A percentile compares a stretch with the other conserved stretches of the same genome.
Conservation (phyloP, 2,329 filamentous ascomycete genomes). For the Zymoseptoria pseudotritici region DNA sequence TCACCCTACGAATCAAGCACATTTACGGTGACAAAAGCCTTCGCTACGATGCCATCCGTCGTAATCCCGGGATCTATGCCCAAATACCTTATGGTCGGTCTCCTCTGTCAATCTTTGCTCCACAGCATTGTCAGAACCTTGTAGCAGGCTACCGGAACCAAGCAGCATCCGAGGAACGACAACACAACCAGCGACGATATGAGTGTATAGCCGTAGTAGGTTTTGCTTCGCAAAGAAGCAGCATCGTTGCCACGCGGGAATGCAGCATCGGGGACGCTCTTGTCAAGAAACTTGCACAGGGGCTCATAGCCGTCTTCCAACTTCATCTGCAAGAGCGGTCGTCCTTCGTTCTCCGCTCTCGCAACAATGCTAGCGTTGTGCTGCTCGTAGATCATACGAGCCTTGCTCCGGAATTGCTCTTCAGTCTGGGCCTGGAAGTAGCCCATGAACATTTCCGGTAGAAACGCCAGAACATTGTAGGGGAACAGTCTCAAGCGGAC, state of each 20-base stretch:
- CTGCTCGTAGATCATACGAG: background rate
- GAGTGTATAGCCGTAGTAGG: slow-evolving; percentile 1
- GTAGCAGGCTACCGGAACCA: background rate
- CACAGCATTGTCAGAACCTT: background rate
- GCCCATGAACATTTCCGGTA: background rate
- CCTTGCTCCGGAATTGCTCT: background rate
- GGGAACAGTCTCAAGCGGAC: background rate
- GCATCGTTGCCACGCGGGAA: slow-evolving; percentile 4
- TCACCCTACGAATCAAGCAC: background rate
- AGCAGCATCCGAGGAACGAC: background rate
- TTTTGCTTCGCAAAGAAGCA: slow-evolving; percentile 3
- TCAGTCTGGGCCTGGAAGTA: background rate
- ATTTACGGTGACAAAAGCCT: background rate
- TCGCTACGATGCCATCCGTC: background rate
- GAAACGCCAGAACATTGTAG: background rate
- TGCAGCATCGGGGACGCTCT: slow-evolving; percentile 1
- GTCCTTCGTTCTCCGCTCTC: background rate
- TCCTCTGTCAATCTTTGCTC: background rate
- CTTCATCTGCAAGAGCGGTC: slow-evolving; percentile 1
- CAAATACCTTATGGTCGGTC: too few relatives aligned
- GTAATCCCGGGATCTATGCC: too few relatives aligned
- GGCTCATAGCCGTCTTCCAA: slow-evolving; percentile 6
- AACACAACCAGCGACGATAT: background rate
- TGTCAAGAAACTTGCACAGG: slow-evolving; percentile 5
- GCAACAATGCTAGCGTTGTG: background rate